A percentile compares a stretch with the other conserved stretches of the same genome.
Conservation (phyloP, 768 basidiomycete genomes). For the Suillus subalutaceus region DNA sequence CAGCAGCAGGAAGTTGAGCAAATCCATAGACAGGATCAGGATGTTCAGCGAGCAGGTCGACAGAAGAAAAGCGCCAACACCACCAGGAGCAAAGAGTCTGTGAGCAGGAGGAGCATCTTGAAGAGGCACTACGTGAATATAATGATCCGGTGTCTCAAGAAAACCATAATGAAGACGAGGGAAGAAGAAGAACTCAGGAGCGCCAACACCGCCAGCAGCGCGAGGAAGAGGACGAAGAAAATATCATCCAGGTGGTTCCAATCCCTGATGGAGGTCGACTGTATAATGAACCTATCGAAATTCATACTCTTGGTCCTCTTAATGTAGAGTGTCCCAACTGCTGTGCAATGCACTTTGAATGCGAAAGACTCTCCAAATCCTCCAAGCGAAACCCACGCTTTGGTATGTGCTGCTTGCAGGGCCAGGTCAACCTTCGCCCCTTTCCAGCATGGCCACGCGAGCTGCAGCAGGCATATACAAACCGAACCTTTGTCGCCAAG, state of each 20-base stretch:
- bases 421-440: slow-evolving; percentile 25
- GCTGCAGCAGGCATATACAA: slow-evolving; percentile 18
- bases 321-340: slow-evolving; percentile 19
- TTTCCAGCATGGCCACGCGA: slow-evolving; percentile 23
- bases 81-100: background rate
- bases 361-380: slow-evolving; percentile 15
- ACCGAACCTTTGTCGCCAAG: slow-evolving; percentile 33
- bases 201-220: background rate
- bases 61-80: background rate
- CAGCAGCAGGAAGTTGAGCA: background rate
- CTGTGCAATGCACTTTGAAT: slow-evolving; percentile 21
- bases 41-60: background rate
- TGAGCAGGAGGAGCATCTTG: background rate
- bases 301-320: slow-evolving; percentile 13
- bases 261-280: background rate
- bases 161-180: background rate
- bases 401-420: slow-evolving; percentile 32
- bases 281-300: slow-evolving; percentile 18
- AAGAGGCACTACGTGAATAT: background rate
- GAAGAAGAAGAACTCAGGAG: background rate
- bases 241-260: background rate
- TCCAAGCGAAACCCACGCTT: slow-evolving; percentile 14
- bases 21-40: too few relatives aligned
- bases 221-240: background rate
- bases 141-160: background rate